Conservation (phyloP, 225 moss, liverwort and hornwort species). For the Bryum argenteum region DNA sequence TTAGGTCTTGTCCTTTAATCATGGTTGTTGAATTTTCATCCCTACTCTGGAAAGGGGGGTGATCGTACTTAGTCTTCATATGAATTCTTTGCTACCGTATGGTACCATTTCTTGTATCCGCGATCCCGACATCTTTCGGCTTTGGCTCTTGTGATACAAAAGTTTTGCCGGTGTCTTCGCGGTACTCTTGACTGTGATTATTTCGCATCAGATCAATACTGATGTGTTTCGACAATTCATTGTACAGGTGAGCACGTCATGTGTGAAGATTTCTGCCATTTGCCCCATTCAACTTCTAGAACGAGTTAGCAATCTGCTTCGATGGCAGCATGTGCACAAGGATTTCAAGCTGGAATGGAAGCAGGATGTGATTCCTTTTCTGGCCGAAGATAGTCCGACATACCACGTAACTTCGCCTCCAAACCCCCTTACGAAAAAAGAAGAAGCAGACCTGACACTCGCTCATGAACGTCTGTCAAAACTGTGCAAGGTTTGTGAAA, state of each 20-base stretch:
- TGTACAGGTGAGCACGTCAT: conserved; percentile 73
- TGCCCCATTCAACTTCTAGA: conserved; percentile 75
- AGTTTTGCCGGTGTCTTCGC: background rate
- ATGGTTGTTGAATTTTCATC: background rate
- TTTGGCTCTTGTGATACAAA: background rate
- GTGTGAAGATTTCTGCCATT: conserved; percentile 90
- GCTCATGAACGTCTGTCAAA: conserved; percentile 68
- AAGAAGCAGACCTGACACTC: conserved; percentile 60
- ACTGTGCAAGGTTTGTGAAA: conserved; percentile 70
- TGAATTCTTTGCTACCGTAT: background rate
- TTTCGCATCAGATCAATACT: background rate
- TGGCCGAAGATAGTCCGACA: conserved; percentile 75
- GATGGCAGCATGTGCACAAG: conserved; percentile 78
- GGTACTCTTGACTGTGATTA: background rate
- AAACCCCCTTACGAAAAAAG: conserved; percentile 65
- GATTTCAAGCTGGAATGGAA: conserved; percentile 76
- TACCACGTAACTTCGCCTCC: conserved; percentile 71
- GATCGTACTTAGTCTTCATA: background rate
- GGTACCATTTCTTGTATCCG: background rate
- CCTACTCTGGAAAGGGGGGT: conserved; percentile 3
- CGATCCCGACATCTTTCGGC: background rate
- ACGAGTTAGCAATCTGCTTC: conserved; percentile 77
- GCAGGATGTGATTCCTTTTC: conserved; percentile 69
- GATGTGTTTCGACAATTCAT: conserved; percentile 1
- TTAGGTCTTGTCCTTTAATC: background rate